Conservation (phyloP, 2,329 filamentous ascomycete species). For the Biscogniauxia sp. region DNA sequence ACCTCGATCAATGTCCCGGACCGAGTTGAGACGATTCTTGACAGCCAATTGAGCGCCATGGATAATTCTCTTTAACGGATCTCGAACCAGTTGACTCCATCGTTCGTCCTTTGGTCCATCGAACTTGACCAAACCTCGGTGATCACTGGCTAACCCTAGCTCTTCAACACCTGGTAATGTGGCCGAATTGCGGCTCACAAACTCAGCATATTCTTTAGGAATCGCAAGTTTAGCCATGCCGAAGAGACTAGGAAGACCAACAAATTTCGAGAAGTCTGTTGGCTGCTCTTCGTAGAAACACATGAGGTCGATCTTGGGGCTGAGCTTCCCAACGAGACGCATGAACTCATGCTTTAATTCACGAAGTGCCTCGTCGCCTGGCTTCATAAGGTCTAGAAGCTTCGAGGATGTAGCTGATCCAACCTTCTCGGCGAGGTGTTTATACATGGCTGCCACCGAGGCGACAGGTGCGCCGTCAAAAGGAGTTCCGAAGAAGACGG, state of each 20-base stretch:
- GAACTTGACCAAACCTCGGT: constrained; percentile 42
- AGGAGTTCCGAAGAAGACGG: constrained; percentile 41
- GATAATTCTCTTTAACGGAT: constrained; percentile 37
- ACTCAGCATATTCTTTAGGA: constrained; percentile 35
- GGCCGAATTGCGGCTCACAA: constrained; percentile 41
- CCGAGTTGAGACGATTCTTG: constrained; percentile 38
- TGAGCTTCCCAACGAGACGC: constrained; percentile 33
- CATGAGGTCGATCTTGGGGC: constrained; percentile 35
- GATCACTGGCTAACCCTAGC: constrained; percentile 36
- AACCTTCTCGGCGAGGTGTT: constrained; percentile 33
- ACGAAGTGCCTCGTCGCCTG: constrained; percentile 36
- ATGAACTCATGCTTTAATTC: constrained; percentile 41
- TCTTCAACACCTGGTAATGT: constrained; percentile 36
- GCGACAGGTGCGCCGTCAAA: constrained; percentile 39
- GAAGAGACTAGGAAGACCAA: constrained; percentile 31
- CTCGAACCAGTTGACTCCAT: constrained; percentile 36
- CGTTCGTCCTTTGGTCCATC: constrained; percentile 38
- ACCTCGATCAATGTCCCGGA: constrained; percentile 35
- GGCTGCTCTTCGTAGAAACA: constrained; percentile 42
- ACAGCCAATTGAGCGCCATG: constrained; percentile 35
- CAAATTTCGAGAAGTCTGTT: constrained; percentile 38
- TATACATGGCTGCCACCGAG: constrained; percentile 37
- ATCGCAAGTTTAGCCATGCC: constrained; percentile 28
- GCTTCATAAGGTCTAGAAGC: constrained; percentile 40
- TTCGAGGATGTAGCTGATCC: constrained; percentile 35